Percentiles rank a stretch among this genome's conserved stretches.
These are phyloP conservation scores for Parathielavia hyrcaniae DNA, from an alignment of 495 filamentous ascomycete species.

Conservation along the genomic window DNA sequence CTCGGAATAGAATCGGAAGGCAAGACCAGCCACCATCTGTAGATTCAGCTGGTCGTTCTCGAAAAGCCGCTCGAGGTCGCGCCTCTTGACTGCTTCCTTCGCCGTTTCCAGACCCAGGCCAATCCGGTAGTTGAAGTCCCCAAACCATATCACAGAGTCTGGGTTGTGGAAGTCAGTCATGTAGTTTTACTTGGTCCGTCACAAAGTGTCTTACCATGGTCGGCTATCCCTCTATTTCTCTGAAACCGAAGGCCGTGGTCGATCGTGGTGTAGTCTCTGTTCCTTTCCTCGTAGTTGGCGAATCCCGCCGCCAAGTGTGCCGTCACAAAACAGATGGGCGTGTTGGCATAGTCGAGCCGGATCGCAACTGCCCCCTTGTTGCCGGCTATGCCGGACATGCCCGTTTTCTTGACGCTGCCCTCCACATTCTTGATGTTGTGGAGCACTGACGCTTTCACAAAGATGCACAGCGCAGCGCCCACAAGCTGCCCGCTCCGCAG, in stretches of 20 bases:
- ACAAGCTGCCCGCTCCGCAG: slow-evolving; percentile 91
- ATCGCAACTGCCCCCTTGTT: slow-evolving; percentile 99
- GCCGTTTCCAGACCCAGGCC: slow-evolving; percentile 76
- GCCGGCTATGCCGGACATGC: slow-evolving; percentile 92
- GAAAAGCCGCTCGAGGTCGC: slow-evolving; percentile 72
- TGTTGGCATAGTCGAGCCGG: slow-evolving; percentile 90
- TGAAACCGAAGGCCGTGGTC: slow-evolving; percentile 83
- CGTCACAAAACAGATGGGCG: slow-evolving; percentile 89
- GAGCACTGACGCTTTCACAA: slow-evolving; percentile 70
- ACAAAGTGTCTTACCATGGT: slow-evolving; percentile 54
- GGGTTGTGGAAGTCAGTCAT: slow-evolving; percentile 1
- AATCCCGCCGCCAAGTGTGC: slow-evolving; percentile 96
- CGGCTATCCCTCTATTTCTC: slow-evolving; percentile 77
- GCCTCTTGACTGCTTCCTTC: slow-evolving; percentile 60
- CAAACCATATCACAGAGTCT: slow-evolving; percentile 91
- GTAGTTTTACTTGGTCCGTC: not conserved
- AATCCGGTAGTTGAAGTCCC: slow-evolving; percentile 98
- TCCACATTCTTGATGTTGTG: slow-evolving; percentile 90
- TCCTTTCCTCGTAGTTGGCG: slow-evolving; percentile 93
- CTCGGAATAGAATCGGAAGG: slow-evolving; percentile 89
- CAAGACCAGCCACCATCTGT: slow-evolving; percentile 87
- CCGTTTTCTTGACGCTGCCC: slow-evolving; percentile 93
- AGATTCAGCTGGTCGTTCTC: slow-evolving; percentile 95
- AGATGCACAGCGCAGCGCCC: slow-evolving; percentile 85
- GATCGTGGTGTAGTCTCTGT: slow-evolving; percentile 87